Evolutionary conservation across 306 rosid genomes (phyloP), one percentile per base, ranked within the genome.

Genomic region (Prunus fruticosa): DNA sequence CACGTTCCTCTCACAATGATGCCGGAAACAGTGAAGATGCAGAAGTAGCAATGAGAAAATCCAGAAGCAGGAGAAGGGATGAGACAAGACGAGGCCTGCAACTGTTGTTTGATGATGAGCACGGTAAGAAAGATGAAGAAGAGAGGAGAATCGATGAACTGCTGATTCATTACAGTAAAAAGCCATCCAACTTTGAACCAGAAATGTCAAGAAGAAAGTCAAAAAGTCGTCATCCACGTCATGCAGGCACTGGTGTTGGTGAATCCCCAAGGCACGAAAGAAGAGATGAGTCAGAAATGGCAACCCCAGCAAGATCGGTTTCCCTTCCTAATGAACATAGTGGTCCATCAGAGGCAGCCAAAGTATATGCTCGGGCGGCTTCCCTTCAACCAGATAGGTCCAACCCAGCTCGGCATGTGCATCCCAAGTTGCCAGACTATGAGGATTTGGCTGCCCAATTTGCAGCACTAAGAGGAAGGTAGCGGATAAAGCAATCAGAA

Each of bases 361-460:
- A 88, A 75, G 96, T 86, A 22, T 88, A 64, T 77, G 45, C 86
- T 70, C 92, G 99, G 19, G 97, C 93, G n/a, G 87, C 93, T 76
- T 85, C 99, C 62, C 86, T 92, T 76, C 97, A 95, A 86, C 86
- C 88, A 13, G 90, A 89, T 78, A 60, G 88, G 67, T 86, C 89
- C 67, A 81, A 57, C 1, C 88, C 78, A 75, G 93, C 97, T 69
- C 80, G 81, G 67, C 97, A 92, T 13, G 99, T 95, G 76, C 99
- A 95, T 81, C 99, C 99, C n/a, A 95, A 95, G 60, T 79, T 95
- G 73, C 99, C 97, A 0, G 91, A 92, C 81, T 95, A 83, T 75
- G 99, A 92, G 69, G 97, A 90, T 84, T 81, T 95, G 83, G 91
- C 96, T 69, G 92, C 92, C 53, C 86, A 84, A 73, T 84, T 95